phyloP scores from a whole-genome alignment of 345 rosid genomes.

The Salix viminalis region DNA sequence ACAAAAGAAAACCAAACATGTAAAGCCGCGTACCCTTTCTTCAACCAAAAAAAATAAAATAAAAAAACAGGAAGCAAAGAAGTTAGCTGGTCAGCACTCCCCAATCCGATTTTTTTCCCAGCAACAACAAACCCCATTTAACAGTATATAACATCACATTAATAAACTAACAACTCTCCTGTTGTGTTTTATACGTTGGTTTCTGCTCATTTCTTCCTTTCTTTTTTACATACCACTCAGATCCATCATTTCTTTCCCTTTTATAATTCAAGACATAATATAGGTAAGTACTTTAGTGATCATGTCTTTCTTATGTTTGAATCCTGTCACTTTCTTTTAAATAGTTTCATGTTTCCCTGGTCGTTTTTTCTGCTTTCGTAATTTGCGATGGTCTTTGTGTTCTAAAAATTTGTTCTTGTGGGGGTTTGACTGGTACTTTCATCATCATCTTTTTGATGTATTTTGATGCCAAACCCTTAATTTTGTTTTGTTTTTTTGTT shows the following conservation, averaged over 20 bases:
- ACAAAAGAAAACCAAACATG: background rate
- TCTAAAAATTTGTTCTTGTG: background rate
- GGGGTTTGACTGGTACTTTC: background rate
- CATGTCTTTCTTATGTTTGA: background rate
- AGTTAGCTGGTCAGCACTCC: slow-evolving; percentile 35
- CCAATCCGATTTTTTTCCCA: slow-evolving; percentile 26
- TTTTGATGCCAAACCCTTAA: background rate
- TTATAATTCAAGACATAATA: background rate
- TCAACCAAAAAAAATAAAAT: background rate
- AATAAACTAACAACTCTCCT: background rate
- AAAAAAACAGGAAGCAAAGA: background rate
- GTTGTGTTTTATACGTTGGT: background rate
- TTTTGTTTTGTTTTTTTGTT: background rate
- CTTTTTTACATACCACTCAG: background rate
- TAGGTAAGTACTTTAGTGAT: background rate
- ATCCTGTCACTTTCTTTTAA: background rate
- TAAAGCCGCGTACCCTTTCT: background rate
- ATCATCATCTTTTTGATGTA: background rate
- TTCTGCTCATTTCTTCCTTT: background rate
- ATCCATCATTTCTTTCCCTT: slow-evolving; percentile 5
- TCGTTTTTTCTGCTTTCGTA: background rate
- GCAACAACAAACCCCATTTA: slow-evolving; percentile 9
- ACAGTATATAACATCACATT: background rate
- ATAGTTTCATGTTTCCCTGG: background rate
- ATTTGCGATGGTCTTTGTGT: background rate